These are phyloP conservation scores for Lepidium campestre DNA, from an alignment of 441 rosid species.

Conservation along the genomic window DNA sequence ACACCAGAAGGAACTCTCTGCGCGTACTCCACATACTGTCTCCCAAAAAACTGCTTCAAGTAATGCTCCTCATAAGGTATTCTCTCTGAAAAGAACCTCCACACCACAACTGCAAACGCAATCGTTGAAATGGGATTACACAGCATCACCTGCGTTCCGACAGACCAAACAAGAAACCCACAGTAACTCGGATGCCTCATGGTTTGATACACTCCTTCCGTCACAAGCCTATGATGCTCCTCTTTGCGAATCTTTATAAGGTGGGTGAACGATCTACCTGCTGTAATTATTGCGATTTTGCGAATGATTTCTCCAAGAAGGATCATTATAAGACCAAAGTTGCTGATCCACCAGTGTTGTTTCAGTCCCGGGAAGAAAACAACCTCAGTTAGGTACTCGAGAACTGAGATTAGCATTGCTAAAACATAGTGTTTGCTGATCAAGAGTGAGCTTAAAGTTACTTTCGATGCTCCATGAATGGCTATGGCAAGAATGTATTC, in stretches of 20 bases:
- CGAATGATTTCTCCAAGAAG: slow-evolving; percentile 55
- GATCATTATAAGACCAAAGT: slow-evolving; percentile 54
- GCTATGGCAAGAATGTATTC: slow-evolving; percentile 55
- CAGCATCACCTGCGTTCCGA: slow-evolving; percentile 78
- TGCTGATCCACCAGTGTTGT: slow-evolving; percentile 65
- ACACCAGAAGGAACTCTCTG: slow-evolving; percentile 58
- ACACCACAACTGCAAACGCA: slow-evolving; percentile 53
- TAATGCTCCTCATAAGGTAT: slow-evolving; percentile 73
- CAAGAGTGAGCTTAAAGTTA: slow-evolving; percentile 54
- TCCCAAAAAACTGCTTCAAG: slow-evolving; percentile 66
- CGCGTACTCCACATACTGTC: slow-evolving; percentile 51
- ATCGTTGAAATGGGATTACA: slow-evolving; percentile 70
- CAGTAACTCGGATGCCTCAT: slow-evolving; percentile 78
- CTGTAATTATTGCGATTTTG: slow-evolving; percentile 65
- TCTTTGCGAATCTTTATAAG: slow-evolving; percentile 48
- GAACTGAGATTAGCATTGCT: slow-evolving; percentile 60
- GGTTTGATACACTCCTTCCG: slow-evolving; percentile 55
- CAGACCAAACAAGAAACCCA: slow-evolving; percentile 78
- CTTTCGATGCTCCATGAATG: slow-evolving; percentile 57
- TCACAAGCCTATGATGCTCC: slow-evolving; percentile 61
- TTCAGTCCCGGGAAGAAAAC: slow-evolving; percentile 56
- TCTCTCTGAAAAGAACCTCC: slow-evolving; percentile 60
- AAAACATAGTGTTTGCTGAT: slow-evolving; percentile 54
- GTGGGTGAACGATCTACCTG: slow-evolving; percentile 71
- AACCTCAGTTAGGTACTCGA: slow-evolving; percentile 55